Conservation (phyloP, 176 grass and related monocot species). For the Elaeis guineensis region DNA sequence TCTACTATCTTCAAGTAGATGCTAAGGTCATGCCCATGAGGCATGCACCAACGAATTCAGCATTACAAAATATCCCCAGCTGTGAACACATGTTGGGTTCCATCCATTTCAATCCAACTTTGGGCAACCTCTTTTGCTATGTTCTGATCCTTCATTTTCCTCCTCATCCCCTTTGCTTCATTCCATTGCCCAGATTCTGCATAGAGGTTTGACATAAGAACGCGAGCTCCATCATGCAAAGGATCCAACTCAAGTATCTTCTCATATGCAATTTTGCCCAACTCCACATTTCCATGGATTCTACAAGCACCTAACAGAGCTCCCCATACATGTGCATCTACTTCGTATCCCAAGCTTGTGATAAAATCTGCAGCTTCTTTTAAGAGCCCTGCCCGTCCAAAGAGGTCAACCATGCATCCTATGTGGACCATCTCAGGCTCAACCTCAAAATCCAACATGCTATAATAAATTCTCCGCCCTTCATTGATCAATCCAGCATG, state of each 20-base stretch:
- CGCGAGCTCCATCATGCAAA: constrained; percentile 9
- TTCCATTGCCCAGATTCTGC: neutral
- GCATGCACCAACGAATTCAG: neutral
- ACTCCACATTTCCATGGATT: constrained; percentile 4
- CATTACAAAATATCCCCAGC: neutral
- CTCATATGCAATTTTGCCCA: neutral
- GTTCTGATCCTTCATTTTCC: neutral
- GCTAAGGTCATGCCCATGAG: no score
- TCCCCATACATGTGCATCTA: neutral
- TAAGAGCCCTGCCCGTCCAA: neutral
- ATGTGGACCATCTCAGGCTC: neutral
- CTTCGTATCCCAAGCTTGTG: neutral
- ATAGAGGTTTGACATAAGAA: constrained; percentile 5
- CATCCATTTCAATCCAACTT: constrained; percentile 10
- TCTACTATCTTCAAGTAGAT: no score
- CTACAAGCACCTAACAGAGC: constrained; percentile 3
- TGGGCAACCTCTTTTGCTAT: neutral
- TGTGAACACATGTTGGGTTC: neutral
- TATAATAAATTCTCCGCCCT: constrained; percentile 1
- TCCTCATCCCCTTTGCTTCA: neutral
- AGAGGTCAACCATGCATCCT: constrained; percentile 6
- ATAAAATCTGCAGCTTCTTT: neutral
- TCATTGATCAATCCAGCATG: constrained; percentile 9
- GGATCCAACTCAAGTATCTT: constrained; percentile 9
- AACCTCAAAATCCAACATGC: neutral